Base-by-base conservation (phyloP, 208 protist genomes). In the Trypanosoma theileri region DNA sequence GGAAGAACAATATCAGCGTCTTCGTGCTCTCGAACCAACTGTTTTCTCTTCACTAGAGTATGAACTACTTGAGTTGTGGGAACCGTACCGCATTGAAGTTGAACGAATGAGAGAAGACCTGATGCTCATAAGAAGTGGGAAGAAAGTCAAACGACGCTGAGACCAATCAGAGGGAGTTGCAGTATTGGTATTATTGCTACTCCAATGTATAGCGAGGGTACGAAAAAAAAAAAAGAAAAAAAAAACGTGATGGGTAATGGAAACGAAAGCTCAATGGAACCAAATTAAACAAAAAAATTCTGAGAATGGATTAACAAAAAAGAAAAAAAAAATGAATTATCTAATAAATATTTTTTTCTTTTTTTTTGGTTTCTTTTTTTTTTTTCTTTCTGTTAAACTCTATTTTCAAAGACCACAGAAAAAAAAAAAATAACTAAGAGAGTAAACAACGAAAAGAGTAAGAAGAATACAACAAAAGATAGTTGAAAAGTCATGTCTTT, bases 1-100 rank as follows among this genome's bases (percentile, higher is more conserved):
- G 31, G 91, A 96, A 53, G 65, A 76, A 42, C 75, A 75, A 21
- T 96, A 94, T 61, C 75, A 74, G 24, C 60, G 66, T 24, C 69
- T 95, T 50, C 86, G 86, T 31, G 78, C 81, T 28, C 82, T 93
- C 10, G 90, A 93, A 70, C 90, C 90, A 19, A 95, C 90, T 10
- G 67, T 95, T 56, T 91, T 88, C 64, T 76, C 82, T 13, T 79
- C 83, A 0, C 73, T 95, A 31, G 86, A 96, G 51, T 78, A 81
- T 57, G 73, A 71, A 28, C 90, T 96, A 11, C 44, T 96, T 21
- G 79, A 85, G 45, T 42, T 85, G 61, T 96, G 91, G 88, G 86
- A 92, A 73, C 88, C 87, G 19, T 93, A 93, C 67, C 81, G 85
- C 22, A 73, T 54, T 2, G 88, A 94, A 72, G 88, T 96, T 70